Evolutionary conservation across 805 yeast species (phyloP).

Genomic region (Nematodospora valgi): DNA sequence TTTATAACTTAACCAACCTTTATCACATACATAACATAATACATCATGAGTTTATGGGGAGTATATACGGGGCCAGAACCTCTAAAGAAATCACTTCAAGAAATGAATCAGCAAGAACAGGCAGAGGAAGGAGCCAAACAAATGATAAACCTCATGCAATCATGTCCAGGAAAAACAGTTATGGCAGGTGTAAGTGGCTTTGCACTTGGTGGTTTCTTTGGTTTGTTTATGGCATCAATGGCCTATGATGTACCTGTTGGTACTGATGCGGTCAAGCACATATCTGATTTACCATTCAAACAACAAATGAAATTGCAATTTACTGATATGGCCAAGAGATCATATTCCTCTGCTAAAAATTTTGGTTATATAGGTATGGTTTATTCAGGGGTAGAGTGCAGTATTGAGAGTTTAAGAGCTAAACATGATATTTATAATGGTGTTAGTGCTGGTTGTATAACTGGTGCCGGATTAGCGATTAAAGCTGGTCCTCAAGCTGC

Average conservation of each 20-base stretch:
- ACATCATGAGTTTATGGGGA: conserved; percentile 25
- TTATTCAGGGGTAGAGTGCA: conserved; percentile 89
- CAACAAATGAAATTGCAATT: conserved; percentile 92
- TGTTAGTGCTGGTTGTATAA: conserved; percentile 87
- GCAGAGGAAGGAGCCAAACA: conserved; percentile 85
- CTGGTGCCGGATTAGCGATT: conserved; percentile 93
- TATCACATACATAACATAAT: too few relatives aligned
- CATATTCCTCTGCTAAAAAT: conserved; percentile 87
- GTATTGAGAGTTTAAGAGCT: conserved; percentile 80
- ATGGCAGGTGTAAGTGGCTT: conserved; percentile 94
- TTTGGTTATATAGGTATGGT: conserved; percentile 92
- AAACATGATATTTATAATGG: conserved; percentile 92
- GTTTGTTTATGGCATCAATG: conserved; percentile 86
- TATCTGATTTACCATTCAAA: conserved; percentile 81
- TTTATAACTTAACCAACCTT: too few relatives aligned
- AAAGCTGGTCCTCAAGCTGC: conserved; percentile 95
- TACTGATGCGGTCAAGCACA: conserved; percentile 48
- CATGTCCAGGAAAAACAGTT: conserved; percentile 92
- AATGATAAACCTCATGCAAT: conserved; percentile 80
- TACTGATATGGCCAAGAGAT: conserved; percentile 85
- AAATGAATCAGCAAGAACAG: conserved; percentile 88
- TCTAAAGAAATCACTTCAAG: conserved; percentile 48
- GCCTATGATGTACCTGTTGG: conserved; percentile 81
- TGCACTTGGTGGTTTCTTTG: conserved; percentile 92
- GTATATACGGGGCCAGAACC: conserved; percentile 34